Evolutionary conservation across 352 stramenopile species (phyloP).

Genomic region (Phytophthora sojae): DNA sequence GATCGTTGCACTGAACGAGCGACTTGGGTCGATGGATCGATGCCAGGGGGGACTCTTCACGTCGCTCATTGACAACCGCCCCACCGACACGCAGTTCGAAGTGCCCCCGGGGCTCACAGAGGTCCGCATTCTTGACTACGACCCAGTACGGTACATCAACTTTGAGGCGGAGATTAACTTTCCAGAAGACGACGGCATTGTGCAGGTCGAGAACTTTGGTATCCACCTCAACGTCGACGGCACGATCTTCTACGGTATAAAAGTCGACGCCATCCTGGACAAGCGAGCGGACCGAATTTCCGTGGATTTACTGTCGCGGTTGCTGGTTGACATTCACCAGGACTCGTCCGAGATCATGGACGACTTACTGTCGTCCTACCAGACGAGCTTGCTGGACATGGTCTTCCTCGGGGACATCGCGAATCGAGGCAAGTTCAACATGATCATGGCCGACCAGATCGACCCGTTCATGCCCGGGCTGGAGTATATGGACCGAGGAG

Average conservation of each 20-base stretch:
- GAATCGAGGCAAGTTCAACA: constrained; percentile 96
- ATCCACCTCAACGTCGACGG: constrained; percentile 77
- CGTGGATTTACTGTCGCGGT: constrained; percentile 93
- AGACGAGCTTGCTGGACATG: constrained; percentile 93
- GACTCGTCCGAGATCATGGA: constrained; percentile 95
- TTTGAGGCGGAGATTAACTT: constrained; percentile 98
- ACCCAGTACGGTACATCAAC: constrained; percentile 97
- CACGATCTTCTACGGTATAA: constrained; percentile 80
- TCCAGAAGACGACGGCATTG: constrained; percentile 92
- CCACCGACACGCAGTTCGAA: constrained; percentile 83
- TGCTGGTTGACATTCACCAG: constrained; percentile 96
- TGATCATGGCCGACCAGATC: constrained; percentile 98
- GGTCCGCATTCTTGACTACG: constrained; percentile 96
- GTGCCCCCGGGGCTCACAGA: constrained; percentile 91
- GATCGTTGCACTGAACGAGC: constrained; percentile 96
- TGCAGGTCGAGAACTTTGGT: constrained; percentile 97
- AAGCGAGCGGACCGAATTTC: constrained; percentile 95
- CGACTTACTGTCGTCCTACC: constrained; percentile 93
- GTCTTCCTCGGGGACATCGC: constrained; percentile 94
- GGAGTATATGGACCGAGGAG: constrained; percentile 97
- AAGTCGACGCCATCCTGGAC: constrained; percentile 95
- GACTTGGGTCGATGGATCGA: constrained; percentile 94
- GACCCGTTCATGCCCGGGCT: constrained; percentile 95
- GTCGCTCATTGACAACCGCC: constrained; percentile 87
- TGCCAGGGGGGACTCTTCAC: constrained; percentile 96